These are phyloP conservation scores for Physcia stellaris DNA, from an alignment of 495 filamentous ascomycete species.

Conservation along the genomic window DNA sequence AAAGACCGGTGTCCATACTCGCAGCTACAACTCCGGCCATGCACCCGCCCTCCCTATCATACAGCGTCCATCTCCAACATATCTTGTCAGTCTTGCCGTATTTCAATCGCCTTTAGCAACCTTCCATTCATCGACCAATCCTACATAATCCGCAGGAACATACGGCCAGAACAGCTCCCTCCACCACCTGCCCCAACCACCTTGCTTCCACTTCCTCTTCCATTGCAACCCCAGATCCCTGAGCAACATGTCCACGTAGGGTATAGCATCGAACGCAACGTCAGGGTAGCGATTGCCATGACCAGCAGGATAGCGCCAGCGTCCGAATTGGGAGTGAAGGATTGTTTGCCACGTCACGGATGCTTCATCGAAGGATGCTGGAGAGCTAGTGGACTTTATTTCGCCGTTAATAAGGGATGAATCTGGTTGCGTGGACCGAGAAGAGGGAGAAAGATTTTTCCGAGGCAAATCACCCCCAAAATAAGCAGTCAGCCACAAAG, in stretches of 20 bases:
- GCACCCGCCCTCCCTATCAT: too few species aligned
- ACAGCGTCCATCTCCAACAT: too few species aligned
- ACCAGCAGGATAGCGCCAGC: slow-evolving; percentile 54
- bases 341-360: slow-evolving; percentile 39
- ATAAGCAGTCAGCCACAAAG: slow-evolving; percentile 11
- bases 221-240: slow-evolving; percentile 45
- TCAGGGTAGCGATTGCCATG: slow-evolving; percentile 51
- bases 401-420: background rate
- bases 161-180: slow-evolving; percentile 40
- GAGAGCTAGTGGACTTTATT: background rate
- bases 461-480: slow-evolving; percentile 3
- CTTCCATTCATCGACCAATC: slow-evolving; percentile 43
- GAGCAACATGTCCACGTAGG: slow-evolving; percentile 65
- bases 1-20: too few species aligned
- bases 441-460: background rate
- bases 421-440: too few species aligned
- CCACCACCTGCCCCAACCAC: slow-evolving; percentile 27
- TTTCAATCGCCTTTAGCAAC: too few species aligned
- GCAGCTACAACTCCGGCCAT: too few species aligned
- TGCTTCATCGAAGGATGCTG: background rate
- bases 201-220: slow-evolving; percentile 28
- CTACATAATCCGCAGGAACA: slow-evolving; percentile 45
- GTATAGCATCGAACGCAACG: slow-evolving; percentile 61
- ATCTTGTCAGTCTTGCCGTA: too few species aligned
- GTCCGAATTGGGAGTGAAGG: slow-evolving; percentile 52